Percentiles rank a stretch among this genome's conserved stretches.
phyloP scores from a whole-genome alignment of 768 basidiomycete species.

The Suillus bovinus region DNA sequence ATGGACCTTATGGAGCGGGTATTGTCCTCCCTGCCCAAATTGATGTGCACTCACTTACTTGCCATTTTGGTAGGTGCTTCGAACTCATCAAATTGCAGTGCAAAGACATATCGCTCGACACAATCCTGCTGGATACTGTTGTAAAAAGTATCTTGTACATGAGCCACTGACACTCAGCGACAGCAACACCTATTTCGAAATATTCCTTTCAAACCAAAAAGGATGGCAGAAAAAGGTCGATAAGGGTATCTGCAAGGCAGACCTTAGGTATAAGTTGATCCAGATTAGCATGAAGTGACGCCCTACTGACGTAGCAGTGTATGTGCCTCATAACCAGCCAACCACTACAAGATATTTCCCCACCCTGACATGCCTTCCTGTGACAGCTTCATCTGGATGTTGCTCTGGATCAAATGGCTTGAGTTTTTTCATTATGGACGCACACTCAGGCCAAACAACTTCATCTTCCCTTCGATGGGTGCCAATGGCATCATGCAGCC shows the following conservation, averaged over 20 bases:
- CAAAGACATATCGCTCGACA: conserved; percentile 20
- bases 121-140: not conserved
- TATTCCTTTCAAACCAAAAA: conserved; percentile 23
- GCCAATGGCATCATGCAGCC: too few species aligned
- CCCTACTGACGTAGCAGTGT: too few species aligned
- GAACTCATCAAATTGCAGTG: conserved; percentile 28
- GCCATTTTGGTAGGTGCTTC: conserved; percentile 25
- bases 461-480: too few species aligned
- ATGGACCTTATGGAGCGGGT: too few species aligned
- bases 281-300: not conserved
- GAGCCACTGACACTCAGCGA: conserved; percentile 13
- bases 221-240: conserved; percentile 26
- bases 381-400: not conserved
- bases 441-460: too few species aligned
- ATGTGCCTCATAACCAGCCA: not conserved
- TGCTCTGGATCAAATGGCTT: conserved; percentile 8
- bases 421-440: not conserved
- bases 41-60: too few species aligned
- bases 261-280: conserved; percentile 13
- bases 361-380: not conserved
- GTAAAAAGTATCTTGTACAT: conserved; percentile 5
- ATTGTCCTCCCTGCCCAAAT: too few species aligned
- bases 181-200: conserved; percentile 19
- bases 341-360: not conserved
- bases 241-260: conserved; percentile 25